A percentile compares a stretch with the other conserved stretches of the same genome.
Evolutionary conservation across 306 rosid genomes (phyloP).

Genomic region (Gastrolobium bilobum): DNA sequence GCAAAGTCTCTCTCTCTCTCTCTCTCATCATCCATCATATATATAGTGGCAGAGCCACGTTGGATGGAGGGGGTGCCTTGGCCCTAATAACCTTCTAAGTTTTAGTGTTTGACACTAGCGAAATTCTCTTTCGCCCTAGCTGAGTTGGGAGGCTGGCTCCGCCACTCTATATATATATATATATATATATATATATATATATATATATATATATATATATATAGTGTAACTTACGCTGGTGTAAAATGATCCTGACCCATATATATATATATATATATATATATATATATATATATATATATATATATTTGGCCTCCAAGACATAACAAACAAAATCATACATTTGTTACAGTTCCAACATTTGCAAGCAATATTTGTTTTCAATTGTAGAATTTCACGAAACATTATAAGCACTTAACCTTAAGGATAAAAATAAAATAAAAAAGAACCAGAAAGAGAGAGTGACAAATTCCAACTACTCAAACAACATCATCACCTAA

Average conservation of each 20-base stretch:
- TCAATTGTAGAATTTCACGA: not conserved
- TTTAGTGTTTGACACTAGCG: too few relatives aligned
- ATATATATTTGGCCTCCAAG: not conserved
- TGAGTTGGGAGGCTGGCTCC: too few relatives aligned
- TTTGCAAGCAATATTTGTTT: not conserved
- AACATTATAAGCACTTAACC: not conserved
- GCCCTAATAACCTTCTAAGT: not conserved
- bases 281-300: too few relatives aligned
- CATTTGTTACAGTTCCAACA: not conserved
- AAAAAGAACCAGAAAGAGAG: not conserved
- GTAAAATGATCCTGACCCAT: too few relatives aligned
- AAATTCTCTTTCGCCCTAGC: too few relatives aligned
- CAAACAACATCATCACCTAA: slow-evolving; percentile 36
- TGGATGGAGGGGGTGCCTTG: too few relatives aligned
- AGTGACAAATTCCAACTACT: not conserved
- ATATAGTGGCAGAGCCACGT: too few relatives aligned
- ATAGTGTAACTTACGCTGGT: too few relatives aligned
- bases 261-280: too few relatives aligned
- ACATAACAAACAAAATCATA: slow-evolving; percentile 10
- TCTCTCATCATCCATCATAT: not conserved
- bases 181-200: too few relatives aligned
- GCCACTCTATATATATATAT: too few relatives aligned
- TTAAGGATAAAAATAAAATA: not conserved
- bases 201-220: too few relatives aligned
- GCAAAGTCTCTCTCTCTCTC: slow-evolving; percentile 3